Evolutionary conservation across 2,329 filamentous ascomycete species (phyloP), one percentile per base, ranked within the genome.

Genomic region (Fonsecaea nubica): DNA sequence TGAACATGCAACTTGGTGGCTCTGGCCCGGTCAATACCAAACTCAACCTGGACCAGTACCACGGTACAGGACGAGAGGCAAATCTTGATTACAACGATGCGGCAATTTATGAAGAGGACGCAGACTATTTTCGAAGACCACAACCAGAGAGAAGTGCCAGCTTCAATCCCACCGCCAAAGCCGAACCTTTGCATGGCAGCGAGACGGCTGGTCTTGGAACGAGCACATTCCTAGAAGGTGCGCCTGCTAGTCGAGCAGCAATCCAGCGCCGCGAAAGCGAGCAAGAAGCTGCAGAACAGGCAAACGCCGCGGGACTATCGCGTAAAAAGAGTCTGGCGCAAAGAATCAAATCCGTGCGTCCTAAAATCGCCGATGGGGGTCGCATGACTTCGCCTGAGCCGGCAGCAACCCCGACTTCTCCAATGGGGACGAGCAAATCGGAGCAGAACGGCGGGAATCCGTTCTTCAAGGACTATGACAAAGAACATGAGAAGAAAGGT

Each of bases 301-400:
- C 75, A 30, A 67, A 77, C 18, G 79, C 80, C 35, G 80, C 76
- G 30, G 90, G 90, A 4, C 79, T 99, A 50, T 88, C 90, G 72
- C 89, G 95, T 67, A 98, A 97, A 85, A 97, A 97, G 83, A 97
- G 93, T 33, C 84, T 99, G 67, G 95, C 93, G 2, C 93, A 97
- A 77, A 91, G 93, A 63, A 90, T 99, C 76, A 70, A 93, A 96
- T 74, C 92, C 30, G 69, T 72, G 89, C 76, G 89, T 89, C 68
- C 86, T n/a, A 86, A 85, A 8, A 87, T 88, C 58, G 85, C 87
- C 30, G 80, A 82, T 30, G 82, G 87, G 32, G 86, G 87, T 48
- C 85, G 90, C 55, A 77, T 87, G 64, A 82, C 81, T 5, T 88
- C 84, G 69, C 84, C 86, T 0, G 88, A 89, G 18, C 58, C 58